These are phyloP conservation scores for Phytophthora vignae DNA, from an alignment of 352 stramenopile genomes.

Conservation along the genomic window DNA sequence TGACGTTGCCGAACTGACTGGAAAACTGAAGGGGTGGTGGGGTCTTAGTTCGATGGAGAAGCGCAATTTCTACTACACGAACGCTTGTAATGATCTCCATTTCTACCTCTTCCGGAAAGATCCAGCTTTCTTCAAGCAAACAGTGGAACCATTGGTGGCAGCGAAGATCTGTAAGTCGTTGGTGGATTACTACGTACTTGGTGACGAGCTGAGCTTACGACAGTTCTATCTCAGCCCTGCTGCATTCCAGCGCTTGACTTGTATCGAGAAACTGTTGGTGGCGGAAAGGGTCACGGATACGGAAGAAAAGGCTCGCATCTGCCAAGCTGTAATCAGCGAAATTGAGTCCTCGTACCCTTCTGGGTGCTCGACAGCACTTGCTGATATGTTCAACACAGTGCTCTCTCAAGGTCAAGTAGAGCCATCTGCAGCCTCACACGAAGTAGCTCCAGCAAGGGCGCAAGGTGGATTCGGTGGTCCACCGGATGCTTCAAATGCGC, in stretches of 20 bases:
- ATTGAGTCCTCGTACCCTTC: constrained; percentile 34
- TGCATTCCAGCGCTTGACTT: constrained; percentile 42
- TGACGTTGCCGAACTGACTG: constrained; percentile 32
- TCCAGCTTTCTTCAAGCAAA: constrained; percentile 49
- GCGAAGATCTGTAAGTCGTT: constrained; percentile 63
- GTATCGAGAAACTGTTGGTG: constrained; percentile 54
- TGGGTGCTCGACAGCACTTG: constrained; percentile 13
- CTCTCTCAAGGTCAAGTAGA: constrained; percentile 40
- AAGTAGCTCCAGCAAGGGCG: neutral
- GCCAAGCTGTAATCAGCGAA: constrained; percentile 38
- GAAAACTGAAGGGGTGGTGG: constrained; percentile 48
- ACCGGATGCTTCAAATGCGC: neutral
- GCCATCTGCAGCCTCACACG: neutral
- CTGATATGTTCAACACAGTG: constrained; percentile 43
- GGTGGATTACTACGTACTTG: constrained; percentile 61
- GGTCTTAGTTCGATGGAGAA: constrained; percentile 31
- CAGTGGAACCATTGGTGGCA: constrained; percentile 43
- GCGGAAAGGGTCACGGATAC: constrained; percentile 35
- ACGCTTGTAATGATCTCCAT: constrained; percentile 61
- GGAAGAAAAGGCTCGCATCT: constrained; percentile 31
- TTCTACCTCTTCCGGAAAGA: constrained; percentile 70
- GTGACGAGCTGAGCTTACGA: constrained; percentile 35
- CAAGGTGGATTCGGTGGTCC: neutral
- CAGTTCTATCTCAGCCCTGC: constrained; percentile 37
- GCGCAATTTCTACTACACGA: constrained; percentile 45